Percentiles rank a stretch among this genome's conserved stretches.
phyloP scores from a whole-genome alignment of 192 early-diverging fungal species.

The Coemansia sp. region DNA sequence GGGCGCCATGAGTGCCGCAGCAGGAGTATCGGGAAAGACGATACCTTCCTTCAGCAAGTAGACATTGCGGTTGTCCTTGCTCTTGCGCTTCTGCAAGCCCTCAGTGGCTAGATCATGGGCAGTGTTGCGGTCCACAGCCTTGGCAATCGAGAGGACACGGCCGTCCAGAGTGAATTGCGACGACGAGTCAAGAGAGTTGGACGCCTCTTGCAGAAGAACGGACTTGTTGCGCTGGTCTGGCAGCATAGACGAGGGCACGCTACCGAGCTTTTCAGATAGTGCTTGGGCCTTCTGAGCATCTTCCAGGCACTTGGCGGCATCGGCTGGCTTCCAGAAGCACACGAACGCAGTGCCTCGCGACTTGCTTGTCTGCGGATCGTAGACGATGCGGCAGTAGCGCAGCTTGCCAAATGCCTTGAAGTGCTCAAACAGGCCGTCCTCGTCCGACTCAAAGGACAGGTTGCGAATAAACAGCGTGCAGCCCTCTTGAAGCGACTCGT shows the following conservation, averaged over 20 bases:
- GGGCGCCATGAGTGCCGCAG: slow-evolving; percentile 65
- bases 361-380: slow-evolving; percentile 76
- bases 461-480: slow-evolving; percentile 93
- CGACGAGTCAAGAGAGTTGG: slow-evolving; percentile 24
- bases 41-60: slow-evolving; percentile 93
- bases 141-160: slow-evolving; percentile 76
- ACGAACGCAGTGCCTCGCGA: slow-evolving; percentile 95
- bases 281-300: slow-evolving; percentile 64
- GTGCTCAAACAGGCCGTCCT: slow-evolving; percentile 69
- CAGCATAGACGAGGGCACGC: slow-evolving; percentile 31
- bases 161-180: slow-evolving; percentile 72
- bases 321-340: slow-evolving; percentile 69
- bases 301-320: slow-evolving; percentile 73
- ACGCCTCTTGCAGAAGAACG: slow-evolving; percentile 51
- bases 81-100: slow-evolving; percentile 59
- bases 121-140: slow-evolving; percentile 72
- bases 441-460: slow-evolving; percentile 85
- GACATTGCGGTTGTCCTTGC: slow-evolving; percentile 78
- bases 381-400: slow-evolving; percentile 81
- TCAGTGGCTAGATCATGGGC: slow-evolving; percentile 65
- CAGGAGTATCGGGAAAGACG: slow-evolving; percentile 80
- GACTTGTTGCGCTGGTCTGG: slow-evolving; percentile 47
- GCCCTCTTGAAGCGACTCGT: slow-evolving; percentile 57
- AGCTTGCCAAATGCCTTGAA: slow-evolving; percentile 56
- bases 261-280: slow-evolving; percentile 53